Evolutionary conservation across 2,329 filamentous ascomycete genomes (phyloP), one percentile per base, ranked within the genome.

Genomic region (Hypoxylon sp.): DNA sequence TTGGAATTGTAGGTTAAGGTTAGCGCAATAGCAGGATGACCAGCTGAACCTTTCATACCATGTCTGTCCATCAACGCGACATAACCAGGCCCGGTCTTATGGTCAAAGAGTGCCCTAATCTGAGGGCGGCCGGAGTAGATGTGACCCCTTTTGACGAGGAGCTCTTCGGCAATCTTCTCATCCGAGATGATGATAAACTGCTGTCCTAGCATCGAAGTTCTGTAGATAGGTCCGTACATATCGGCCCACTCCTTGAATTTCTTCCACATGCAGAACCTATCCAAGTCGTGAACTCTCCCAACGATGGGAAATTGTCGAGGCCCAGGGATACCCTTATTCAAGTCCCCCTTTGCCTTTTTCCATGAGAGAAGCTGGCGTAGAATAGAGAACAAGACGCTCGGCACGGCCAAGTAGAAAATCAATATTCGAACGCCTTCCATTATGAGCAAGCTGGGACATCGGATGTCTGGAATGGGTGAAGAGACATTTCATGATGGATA

Each of bases 11-110:
- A 45, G 33, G 20, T 47, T 8, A 55, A 49, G n/a, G n/a, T n/a
- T 45, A 54, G 46, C 11, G 21, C n/a, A 35, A 50, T 11, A 58
- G 38, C 8, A n/a, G n/a, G n/a, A 4, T 18, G 13, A 5, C 7
- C 8, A 26, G 29, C 13, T 17, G 7, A 2, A 33, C 37, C 21
- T n/a, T 27, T 45, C 27, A 59, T 62, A 81, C 78, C 78, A 60
- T 79, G 75, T 13, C 79, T 73, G 56, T 82, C 80, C 78, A 81
- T 81, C 62, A 82, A 67, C 3, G 80, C 80, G n/a, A 78, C 72
- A 60, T 81, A 82, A 2, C 73, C 75, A 0, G 78, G 76, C 0
- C 79, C 77, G 3, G 77, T 74, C 69, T 81, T 82, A 66, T 82
- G 80, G 52, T 77, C 70, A 58, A 81, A 77, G 13, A 82, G 70